Conservation (phyloP, 2,329 filamentous ascomycete genomes). For the Myriangium duriaei region DNA sequence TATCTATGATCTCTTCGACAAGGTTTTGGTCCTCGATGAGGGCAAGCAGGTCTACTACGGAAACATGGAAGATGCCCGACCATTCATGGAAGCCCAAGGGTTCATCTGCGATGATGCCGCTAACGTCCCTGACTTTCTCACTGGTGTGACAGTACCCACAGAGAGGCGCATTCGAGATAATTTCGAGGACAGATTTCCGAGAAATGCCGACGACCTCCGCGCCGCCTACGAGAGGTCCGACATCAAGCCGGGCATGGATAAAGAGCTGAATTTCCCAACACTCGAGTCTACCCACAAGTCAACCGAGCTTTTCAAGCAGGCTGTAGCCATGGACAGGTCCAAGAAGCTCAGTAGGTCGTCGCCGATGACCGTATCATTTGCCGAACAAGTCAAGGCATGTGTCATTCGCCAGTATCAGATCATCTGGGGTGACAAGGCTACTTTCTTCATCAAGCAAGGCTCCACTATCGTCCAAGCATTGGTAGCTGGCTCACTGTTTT, state of each 20-base stretch:
- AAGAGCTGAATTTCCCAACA: slow-evolving; percentile 46
- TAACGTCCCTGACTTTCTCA: slow-evolving; percentile 54
- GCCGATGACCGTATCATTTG: slow-evolving; percentile 44
- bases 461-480: slow-evolving; percentile 47
- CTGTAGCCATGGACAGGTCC: slow-evolving; percentile 43
- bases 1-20: slow-evolving; percentile 59
- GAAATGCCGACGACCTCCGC: slow-evolving; percentile 33
- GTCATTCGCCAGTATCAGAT: slow-evolving; percentile 52
- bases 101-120: slow-evolving; percentile 51
- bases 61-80: slow-evolving; percentile 42
- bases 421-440: slow-evolving; percentile 51
- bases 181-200: slow-evolving; percentile 32
- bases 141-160: slow-evolving; percentile 48
- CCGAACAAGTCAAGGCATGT: slow-evolving; percentile 43
- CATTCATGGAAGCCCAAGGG: slow-evolving; percentile 53
- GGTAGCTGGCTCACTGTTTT: slow-evolving; percentile 55
- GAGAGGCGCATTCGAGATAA: slow-evolving; percentile 33
- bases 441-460: slow-evolving; percentile 50
- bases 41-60: slow-evolving; percentile 57
- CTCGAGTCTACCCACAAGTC: slow-evolving; percentile 35
- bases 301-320: slow-evolving; percentile 43
- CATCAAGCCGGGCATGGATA: slow-evolving; percentile 38
- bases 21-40: slow-evolving; percentile 54
- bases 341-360: slow-evolving; percentile 41
- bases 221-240: slow-evolving; percentile 40